Base-by-base conservation (phyloP, 108 stramenopile species). In the Phaeodactylum tricornutum region DNA sequence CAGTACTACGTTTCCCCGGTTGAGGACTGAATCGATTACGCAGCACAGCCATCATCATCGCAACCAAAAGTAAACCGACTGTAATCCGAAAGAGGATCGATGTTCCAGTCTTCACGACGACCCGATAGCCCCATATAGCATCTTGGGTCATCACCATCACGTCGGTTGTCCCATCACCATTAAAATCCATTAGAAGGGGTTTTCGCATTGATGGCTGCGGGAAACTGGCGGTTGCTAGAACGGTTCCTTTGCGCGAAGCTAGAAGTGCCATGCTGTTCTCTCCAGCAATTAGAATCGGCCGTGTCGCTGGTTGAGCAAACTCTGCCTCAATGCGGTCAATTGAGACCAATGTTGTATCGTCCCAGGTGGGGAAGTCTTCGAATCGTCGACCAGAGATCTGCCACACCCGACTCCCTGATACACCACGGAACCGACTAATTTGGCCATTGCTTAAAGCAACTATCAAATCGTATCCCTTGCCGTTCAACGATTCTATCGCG, bases 161-260 rank as follows among this genome's bases (percentile, higher is more conserved):
- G 63, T 91, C 89, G 32, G 80, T 64, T 2, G 82, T 81, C 7
- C 84, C 89, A 61, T 91, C 89, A 26, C 89, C 89, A 56, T 66
- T 77, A 29, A 85, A 43, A 59, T 91, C 89, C 9, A 55, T 72
- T 17, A 87, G 38, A 20, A 87, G 41, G 5, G 89, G 89, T 43
- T 59, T 57, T 14, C 52, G 29, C 8, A 53, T 51, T 19, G 77
- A 64, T 30, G 40, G 60, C 61, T 91, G 89, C 7, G 84, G 84
- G 42, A 69, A 82, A 24, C 53, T 21, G 12, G 77, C 61, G 19
- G 74, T 66, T 11, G 75, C 76, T 46, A 90, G 29, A 5, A 83
- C 49, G 23, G 50, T 53, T 27, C 83, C 87, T 45, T 59, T 68
- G 19, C 59, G 50, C 43, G 77, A 67, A 22, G 79, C 77, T 17